phyloP scores from a whole-genome alignment of 164 flowering plant genomes.

The Vitis labrusca region DNA sequence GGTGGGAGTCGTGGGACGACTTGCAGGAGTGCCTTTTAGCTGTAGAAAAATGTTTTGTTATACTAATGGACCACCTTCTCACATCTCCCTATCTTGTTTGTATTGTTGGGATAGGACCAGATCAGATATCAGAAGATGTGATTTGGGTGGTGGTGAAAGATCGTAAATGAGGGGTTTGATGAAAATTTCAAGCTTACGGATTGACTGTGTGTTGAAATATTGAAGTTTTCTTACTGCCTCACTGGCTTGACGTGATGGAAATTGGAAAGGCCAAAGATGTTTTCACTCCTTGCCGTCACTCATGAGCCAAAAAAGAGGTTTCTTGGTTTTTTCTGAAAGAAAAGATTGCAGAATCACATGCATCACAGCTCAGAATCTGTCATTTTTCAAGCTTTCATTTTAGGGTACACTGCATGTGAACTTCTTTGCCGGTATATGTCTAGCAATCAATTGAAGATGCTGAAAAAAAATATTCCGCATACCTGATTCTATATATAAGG shows the following conservation, averaged over 20 bases:
- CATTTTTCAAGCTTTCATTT: conserved; percentile 2
- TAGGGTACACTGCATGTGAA: conserved; percentile 9
- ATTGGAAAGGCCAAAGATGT: no score
- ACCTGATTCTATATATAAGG: conserved; percentile 12
- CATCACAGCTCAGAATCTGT: conserved; percentile 21
- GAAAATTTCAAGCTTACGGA: no score
- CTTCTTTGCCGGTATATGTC: conserved; percentile 7
- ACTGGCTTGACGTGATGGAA: no score
- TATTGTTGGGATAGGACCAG: no score
- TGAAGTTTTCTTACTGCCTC: no score
- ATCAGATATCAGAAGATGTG: no score
- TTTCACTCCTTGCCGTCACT: no score
- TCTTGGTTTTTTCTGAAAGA: conserved; percentile 13
- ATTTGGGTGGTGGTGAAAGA: no score
- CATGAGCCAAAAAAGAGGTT: conserved; percentile 12
- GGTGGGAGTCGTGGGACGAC: conserved; percentile 10
- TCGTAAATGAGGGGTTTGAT: no score
- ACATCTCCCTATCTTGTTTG: neutral
- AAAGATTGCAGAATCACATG: conserved; percentile 20
- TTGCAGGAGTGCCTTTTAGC: conserved; percentile 21
- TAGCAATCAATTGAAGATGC: neutral
- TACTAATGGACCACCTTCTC: conserved; percentile 24
- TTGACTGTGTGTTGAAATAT: no score
- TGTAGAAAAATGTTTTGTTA: conserved; percentile 35
- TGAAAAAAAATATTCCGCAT: neutral